Conservation (phyloP, 257 asterid genomes). For the Solanum dulcamara region DNA sequence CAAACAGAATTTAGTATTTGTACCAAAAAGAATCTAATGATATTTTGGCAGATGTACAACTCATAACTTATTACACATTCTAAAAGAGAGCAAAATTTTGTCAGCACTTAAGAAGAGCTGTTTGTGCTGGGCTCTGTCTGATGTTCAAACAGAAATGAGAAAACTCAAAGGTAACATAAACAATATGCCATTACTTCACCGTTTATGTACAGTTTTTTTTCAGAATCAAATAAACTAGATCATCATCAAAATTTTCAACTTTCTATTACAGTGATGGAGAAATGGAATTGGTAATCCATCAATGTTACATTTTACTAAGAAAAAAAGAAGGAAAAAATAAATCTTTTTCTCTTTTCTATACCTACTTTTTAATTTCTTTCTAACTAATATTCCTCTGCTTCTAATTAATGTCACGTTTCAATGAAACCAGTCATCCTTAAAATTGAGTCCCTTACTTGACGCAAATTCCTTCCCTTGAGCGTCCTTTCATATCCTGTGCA, state of each 20-base stretch:
- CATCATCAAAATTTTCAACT: not conserved
- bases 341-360: not conserved
- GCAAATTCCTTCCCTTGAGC: conserved; percentile 69
- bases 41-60: not conserved
- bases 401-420: conserved; percentile 15
- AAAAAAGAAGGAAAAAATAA: not conserved
- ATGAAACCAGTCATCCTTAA: conserved; percentile 78
- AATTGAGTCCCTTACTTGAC: conserved; percentile 51
- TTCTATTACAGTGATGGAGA: conserved; percentile 5
- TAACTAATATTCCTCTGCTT: not conserved
- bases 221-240: not conserved
- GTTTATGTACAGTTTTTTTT: not conserved
- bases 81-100: not conserved
- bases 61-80: not conserved
- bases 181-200: not conserved
- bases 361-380: not conserved
- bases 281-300: not conserved
- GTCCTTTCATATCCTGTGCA: conserved; percentile 75
- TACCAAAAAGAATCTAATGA: no score
- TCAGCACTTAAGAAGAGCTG: conserved; percentile 10
- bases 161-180: conserved; percentile 2
- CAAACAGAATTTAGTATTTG: no score
- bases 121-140: conserved; percentile 18
- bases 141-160: conserved; percentile 9
- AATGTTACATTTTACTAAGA: not conserved